phyloP scores from a whole-genome alignment of 169 alveolate genomes.

The Neospora caninum region DNA sequence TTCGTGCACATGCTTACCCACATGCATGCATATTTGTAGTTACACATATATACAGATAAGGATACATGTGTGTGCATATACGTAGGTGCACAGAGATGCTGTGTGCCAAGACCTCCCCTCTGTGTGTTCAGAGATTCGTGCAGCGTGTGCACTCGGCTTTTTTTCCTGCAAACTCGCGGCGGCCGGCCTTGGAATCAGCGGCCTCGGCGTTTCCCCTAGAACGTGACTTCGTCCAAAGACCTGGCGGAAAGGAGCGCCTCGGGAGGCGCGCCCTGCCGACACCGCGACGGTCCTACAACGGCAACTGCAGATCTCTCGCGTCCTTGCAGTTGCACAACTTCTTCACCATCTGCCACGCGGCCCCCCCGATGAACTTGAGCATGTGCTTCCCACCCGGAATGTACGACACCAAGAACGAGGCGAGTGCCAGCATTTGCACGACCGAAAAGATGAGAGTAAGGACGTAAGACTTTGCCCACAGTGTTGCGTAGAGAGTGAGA shows the following conservation, averaged over 20 bases:
- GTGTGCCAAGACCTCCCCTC: no score
- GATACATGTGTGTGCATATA: neutral
- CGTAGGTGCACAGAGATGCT: no score
- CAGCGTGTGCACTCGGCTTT: no score
- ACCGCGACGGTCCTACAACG: conserved; percentile 5
- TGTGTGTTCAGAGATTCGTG: no score
- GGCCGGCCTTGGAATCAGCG: no score
- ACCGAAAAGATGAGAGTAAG: conserved; percentile 76
- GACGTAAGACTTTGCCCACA: conserved; percentile 73
- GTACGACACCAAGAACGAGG: conserved; percentile 76
- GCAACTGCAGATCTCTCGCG: conserved; percentile 63
- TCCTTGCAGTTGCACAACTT: conserved; percentile 65
- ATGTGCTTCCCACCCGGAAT: conserved; percentile 77
- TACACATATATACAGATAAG: neutral
- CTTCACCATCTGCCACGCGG: conserved; percentile 64
- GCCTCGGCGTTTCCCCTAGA: no score
- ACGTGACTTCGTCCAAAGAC: no score
- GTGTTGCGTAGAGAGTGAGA: conserved; percentile 76
- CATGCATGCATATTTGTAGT: neutral
- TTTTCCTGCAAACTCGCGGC: no score
- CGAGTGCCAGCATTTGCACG: conserved; percentile 72
- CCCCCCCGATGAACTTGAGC: conserved; percentile 68
- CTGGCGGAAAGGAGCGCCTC: no score
- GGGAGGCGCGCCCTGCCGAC: no score
- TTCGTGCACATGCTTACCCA: no score